A percentile compares a stretch with the other conserved stretches of the same genome.
Evolutionary conservation across 176 grass and related monocot species (phyloP).

Genomic region (Dendrocalamus sinicus): DNA sequence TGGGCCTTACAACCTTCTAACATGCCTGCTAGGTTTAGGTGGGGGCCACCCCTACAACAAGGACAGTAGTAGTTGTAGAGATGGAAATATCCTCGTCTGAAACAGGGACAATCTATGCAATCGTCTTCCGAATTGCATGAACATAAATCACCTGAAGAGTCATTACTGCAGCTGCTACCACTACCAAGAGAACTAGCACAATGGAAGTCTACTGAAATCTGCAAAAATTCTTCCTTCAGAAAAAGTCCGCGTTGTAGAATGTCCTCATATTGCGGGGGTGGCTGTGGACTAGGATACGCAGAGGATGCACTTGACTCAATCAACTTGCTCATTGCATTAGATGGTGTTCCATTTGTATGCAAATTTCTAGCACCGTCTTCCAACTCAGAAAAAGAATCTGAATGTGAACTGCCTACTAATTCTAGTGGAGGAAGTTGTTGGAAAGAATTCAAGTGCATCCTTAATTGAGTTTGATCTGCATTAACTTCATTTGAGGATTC

Average conservation of each 20-base stretch:
- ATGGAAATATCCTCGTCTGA: conserved; percentile 54
- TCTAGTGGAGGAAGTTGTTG: conserved; percentile 48
- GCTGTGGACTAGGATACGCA: conserved; percentile 48
- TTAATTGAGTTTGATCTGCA: conserved; percentile 29
- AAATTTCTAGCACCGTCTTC: conserved; percentile 43
- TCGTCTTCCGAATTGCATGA: conserved; percentile 85
- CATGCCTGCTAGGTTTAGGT: too few relatives aligned
- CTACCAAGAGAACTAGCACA: conserved; percentile 60
- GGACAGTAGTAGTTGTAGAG: conserved; percentile 33
- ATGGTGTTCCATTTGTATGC: conserved; percentile 43
- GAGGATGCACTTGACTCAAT: conserved; percentile 59
- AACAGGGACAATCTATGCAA: conserved; percentile 41
- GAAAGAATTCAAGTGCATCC: conserved; percentile 50
- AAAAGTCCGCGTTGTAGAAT: too few relatives aligned
- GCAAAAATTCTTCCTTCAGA: too few relatives aligned
- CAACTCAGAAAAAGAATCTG: conserved; percentile 33
- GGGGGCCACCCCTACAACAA: too few relatives aligned
- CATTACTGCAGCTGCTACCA: conserved; percentile 73
- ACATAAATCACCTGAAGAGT: conserved; percentile 74
- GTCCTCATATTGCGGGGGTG: too few relatives aligned
- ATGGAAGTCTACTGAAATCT: conserved; percentile 62
- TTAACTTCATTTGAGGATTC: conserved; percentile 44
- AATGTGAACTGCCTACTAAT: conserved; percentile 36
- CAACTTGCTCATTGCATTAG: conserved; percentile 45
- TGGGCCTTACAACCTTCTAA: too few relatives aligned